Percentiles rank a stretch among this genome's conserved stretches.
Conservation (phyloP, 1,139 yeast species). For the Candida freyschussii region DNA sequence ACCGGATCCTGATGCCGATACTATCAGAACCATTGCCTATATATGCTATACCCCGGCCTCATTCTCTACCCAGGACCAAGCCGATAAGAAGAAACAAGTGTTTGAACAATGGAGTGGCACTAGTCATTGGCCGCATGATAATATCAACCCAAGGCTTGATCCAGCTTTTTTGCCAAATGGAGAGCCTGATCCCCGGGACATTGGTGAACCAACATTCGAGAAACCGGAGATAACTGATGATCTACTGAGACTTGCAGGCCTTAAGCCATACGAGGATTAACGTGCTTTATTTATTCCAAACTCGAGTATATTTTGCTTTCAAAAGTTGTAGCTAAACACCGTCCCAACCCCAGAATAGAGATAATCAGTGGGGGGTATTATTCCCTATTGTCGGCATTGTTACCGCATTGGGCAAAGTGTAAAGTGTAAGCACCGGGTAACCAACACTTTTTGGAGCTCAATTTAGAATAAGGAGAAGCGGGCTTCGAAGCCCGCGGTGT, state of each 20-base stretch:
- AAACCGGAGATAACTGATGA: conserved; percentile 20
- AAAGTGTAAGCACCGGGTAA: too few relatives aligned
- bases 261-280: too few relatives aligned
- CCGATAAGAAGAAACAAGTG: conserved; percentile 16
- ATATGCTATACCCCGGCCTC: conserved; percentile 26
- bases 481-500: too few relatives aligned
- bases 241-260: conserved; percentile 22
- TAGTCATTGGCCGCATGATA: conserved; percentile 29
- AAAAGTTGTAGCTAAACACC: too few relatives aligned
- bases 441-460: too few relatives aligned
- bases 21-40: conserved; percentile 24
- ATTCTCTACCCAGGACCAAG: conserved; percentile 23
- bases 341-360: too few relatives aligned
- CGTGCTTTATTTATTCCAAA: too few relatives aligned
- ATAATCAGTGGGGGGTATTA: too few relatives aligned
- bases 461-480: too few relatives aligned
- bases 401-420: too few relatives aligned
- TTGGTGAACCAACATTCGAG: conserved; percentile 15
- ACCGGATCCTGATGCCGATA: conserved; percentile 18
- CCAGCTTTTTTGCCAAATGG: conserved; percentile 18
- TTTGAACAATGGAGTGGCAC: conserved; percentile 26
- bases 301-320: too few relatives aligned
- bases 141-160: conserved; percentile 17
- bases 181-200: conserved; percentile 15
- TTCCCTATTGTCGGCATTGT: too few relatives aligned